Evolutionary conservation across 257 asterid species (phyloP), one percentile per base, ranked within the genome.

Genomic region (Salvia miltiorrhiza): DNA sequence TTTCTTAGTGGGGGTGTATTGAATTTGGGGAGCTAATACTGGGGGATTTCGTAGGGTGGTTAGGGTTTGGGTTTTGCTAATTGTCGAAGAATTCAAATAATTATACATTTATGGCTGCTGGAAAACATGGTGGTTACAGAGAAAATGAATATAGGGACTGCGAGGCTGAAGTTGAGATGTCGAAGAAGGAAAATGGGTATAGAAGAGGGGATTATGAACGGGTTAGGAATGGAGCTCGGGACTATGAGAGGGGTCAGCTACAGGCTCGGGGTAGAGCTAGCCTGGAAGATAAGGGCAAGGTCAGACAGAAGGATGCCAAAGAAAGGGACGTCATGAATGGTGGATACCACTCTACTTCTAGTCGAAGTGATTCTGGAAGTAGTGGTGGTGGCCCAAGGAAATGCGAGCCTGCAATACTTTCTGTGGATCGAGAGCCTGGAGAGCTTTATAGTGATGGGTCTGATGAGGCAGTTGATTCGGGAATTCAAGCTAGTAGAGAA

Each of bases 401-500:
- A 73, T 19, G 62, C 9, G 78, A 75, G 45, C 33, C 67, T 81
- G 49, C 73, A 0, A 83, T 62, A 37, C 44, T 59, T 8, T 10
- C 50, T 7, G 40, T 70, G 33, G 97, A 88, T 73, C 81, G 90
- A 37, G 97, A 90, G 84, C 94, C 97, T 26, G 97, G 97, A 65
- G 96, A 90, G 80, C 78, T 90, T 66, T 86, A 86, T 26, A 88
- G 97, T n/a, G 96, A 85, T 75, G 92, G 90, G n/a, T 90, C 97
- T 81, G 92, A 86, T 56, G 97, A 75, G 74, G 89, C 74, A 55
- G 16, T 73, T 37, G 95, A 89, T 44, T 78, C 79, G 0, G 88
- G 82, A 60, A 70, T 76, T 35, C 76, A 40, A 62, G 75, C 55
- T 70, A 75, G 62, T 65, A 43, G 56, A 54, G 89, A 69, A 24